Base-by-base conservation (phyloP, 352 stramenopile species). In the Pythium pyrilobum region DNA sequence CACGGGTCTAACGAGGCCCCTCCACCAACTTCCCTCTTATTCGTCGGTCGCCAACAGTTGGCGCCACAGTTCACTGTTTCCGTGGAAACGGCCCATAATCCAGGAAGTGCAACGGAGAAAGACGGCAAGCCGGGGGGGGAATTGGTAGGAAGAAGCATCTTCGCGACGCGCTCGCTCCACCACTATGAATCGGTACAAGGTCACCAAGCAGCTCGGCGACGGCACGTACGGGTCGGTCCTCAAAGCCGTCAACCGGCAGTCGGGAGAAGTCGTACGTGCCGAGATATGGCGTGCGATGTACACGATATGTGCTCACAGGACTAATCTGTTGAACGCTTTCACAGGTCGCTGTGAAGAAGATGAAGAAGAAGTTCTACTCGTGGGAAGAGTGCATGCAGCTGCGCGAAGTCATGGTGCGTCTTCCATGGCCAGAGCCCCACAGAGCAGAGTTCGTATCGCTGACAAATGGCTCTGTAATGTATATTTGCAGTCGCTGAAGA, bases 281-380 rank as follows among this genome's bases (percentile, higher is more conserved):
- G 18, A 38, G 42, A 37, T 37, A 37, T 38, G n/a, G n/a, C 11
- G 5, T 18, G 3, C 13, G 21, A 28, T 20, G 9, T 32, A 6
- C 39, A 10, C n/a, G n/a, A n/a, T n/a, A n/a, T n/a, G n/a, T n/a
- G n/a, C n/a, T n/a, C n/a, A n/a, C n/a, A n/a, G n/a, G n/a, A n/a
- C n/a, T n/a, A n/a, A n/a, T n/a, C 34, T 39, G 54, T 31, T 53
- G 43, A 24, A 16, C 4, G 36, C 20, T 38, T 15, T 20, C 42
- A 44, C 55, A 97, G 80, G 90, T 97, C 13, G 95, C 95, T 3
- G 84, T 98, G 44, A 98, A 98, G 67, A 97, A 96, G 62, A 98
- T 98, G 89, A 98, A 98, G 71, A 98, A 97, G 75, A 97, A 97
- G 57, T 98, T 97, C 70, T 96, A 95, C 67, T 97, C 79, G 47